Percentiles rank a stretch among this genome's conserved stretches.
Evolutionary conservation across 176 grass and related monocot species (phyloP).

Genomic region (Lolium multiflorum): DNA sequence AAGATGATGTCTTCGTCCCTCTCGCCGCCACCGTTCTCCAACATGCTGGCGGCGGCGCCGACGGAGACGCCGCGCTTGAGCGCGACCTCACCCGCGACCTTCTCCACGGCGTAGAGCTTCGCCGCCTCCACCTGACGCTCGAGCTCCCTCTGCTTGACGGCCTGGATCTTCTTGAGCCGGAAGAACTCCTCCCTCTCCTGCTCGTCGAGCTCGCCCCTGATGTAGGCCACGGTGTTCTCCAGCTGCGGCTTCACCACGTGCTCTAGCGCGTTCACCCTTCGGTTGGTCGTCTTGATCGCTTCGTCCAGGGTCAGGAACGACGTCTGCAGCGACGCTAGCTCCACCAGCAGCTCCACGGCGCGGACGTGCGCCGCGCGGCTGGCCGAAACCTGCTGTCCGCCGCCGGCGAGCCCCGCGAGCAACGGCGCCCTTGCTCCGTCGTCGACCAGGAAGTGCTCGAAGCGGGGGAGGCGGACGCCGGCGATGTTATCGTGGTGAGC

Average conservation of each 20-base stretch:
- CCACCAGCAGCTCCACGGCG: constrained; percentile 69
- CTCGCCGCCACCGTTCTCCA: constrained; percentile 37
- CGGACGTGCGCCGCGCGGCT: constrained; percentile 62
- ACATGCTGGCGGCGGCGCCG: constrained; percentile 50
- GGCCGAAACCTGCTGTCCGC: constrained; percentile 75
- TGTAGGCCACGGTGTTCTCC: constrained; percentile 84
- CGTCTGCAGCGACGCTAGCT: constrained; percentile 88
- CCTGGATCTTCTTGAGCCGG: constrained; percentile 86
- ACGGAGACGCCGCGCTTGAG: constrained; percentile 73
- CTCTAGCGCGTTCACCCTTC: constrained; percentile 79
- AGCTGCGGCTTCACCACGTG: constrained; percentile 73
- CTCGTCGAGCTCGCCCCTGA: constrained; percentile 76
- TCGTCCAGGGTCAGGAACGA: constrained; percentile 83
- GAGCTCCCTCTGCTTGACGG: constrained; percentile 61
- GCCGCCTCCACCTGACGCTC: constrained; percentile 57
- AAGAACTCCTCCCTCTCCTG: constrained; percentile 94
- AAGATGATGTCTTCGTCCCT: constrained; percentile 86
- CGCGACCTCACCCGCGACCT: constrained; percentile 51
- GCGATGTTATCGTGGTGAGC: constrained; percentile 79
- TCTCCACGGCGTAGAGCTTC: constrained; percentile 50
- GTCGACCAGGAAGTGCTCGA: constrained; percentile 57
- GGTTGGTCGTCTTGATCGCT: constrained; percentile 87
- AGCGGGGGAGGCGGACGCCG: constrained; percentile 73
- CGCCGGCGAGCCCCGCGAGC: constrained; percentile 70
- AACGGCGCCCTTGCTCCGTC: neutral